Conservation (phyloP, 2,329 filamentous ascomycete genomes). For the Clonostachys sp. region DNA sequence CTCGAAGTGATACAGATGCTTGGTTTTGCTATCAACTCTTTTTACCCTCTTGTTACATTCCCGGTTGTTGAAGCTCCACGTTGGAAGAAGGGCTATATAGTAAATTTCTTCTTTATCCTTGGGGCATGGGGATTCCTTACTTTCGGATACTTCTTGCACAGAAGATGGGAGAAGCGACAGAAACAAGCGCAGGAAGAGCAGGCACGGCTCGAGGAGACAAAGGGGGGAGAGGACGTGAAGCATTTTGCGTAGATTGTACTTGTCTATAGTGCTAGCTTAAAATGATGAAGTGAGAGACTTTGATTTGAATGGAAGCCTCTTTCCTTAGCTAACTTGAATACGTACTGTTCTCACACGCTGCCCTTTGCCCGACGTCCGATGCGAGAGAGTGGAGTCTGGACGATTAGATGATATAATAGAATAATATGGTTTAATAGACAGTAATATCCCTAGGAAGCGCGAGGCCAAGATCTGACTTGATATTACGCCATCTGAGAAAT, state of each 20-base stretch:
- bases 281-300: too few species aligned
- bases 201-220: slow-evolving; percentile 10
- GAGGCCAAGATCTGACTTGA: too few species aligned
- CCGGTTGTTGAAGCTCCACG: slow-evolving; percentile 10
- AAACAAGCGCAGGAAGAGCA: slow-evolving; percentile 10
- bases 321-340: too few species aligned
- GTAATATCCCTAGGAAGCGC: too few species aligned
- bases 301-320: too few species aligned
- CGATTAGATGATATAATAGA: too few species aligned
- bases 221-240: slow-evolving; percentile 5
- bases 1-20: slow-evolving; percentile 8
- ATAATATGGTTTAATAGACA: too few species aligned
- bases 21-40: slow-evolving; percentile 14
- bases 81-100: slow-evolving; percentile 14
- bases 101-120: slow-evolving; percentile 12
- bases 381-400: too few species aligned
- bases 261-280: too few species aligned
- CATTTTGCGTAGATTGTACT: slow-evolving; percentile 5
- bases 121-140: slow-evolving; percentile 21
- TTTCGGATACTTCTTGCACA: slow-evolving; percentile 16
- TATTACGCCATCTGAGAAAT: too few species aligned
- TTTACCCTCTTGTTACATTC: slow-evolving; percentile 13
- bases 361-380: too few species aligned
- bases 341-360: too few species aligned
- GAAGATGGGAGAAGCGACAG: slow-evolving; percentile 18